Conservation (phyloP, 1,284 basidiomycete species). For the Naganishia cerealis region DNA sequence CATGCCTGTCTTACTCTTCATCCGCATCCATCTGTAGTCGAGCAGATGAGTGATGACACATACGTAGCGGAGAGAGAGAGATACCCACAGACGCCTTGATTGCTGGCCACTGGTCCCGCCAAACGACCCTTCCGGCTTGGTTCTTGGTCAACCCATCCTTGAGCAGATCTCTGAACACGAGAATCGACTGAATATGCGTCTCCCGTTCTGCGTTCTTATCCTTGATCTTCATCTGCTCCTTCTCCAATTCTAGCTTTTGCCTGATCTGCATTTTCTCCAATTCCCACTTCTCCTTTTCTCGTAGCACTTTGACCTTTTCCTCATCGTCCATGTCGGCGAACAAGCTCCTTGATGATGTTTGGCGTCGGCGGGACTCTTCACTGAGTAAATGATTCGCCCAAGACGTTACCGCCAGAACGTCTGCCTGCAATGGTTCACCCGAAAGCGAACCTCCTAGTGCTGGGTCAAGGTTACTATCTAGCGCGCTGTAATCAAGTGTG, state of each 20-base stretch:
- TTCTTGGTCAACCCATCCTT: constrained; percentile 24
- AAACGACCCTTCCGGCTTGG: constrained; percentile 22
- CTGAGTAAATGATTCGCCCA: constrained; percentile 25
- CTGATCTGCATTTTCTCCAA: constrained; percentile 30
- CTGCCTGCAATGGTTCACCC: constrained; percentile 10
- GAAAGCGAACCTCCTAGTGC: neutral
- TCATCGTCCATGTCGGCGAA: constrained; percentile 10
- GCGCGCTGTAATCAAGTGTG: constrained; percentile 1
- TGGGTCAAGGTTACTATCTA: constrained; percentile 19
- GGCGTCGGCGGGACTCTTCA: constrained; percentile 21
- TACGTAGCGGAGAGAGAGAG: neutral
- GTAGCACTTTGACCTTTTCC: constrained; percentile 9
- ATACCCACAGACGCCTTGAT: constrained; percentile 17
- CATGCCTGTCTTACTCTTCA: neutral
- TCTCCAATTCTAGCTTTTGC: constrained; percentile 32
- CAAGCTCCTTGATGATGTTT: neutral
- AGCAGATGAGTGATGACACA: neutral
- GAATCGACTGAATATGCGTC: constrained; percentile 31
- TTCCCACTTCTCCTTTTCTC: constrained; percentile 31
- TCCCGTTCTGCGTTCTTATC: constrained; percentile 35
- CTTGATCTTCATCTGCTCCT: constrained; percentile 29
- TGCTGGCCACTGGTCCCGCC: constrained; percentile 12
- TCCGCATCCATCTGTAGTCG: constrained; percentile 9
- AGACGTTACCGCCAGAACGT: constrained; percentile 21
- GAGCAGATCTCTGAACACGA: constrained; percentile 23